Base-by-base conservation (phyloP, 1,284 basidiomycete species). In the Naganishia liquefaciens region DNA sequence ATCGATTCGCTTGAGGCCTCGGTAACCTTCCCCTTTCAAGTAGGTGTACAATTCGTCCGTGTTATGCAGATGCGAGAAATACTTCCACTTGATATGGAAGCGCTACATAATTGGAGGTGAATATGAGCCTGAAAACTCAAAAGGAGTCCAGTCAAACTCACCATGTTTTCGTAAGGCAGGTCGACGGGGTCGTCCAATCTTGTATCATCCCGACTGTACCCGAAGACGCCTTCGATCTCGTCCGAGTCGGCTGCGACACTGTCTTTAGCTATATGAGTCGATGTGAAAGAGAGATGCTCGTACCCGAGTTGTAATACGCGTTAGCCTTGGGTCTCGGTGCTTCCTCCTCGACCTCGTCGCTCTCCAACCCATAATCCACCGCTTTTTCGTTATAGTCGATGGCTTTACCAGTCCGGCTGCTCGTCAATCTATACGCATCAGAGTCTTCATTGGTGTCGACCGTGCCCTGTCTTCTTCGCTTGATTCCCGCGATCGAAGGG, bases 21-120 rank as follows among this genome's bases (percentile, higher is more conserved):
- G 88, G 84, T 89, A 96, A 40, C 91, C 88, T 77, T 93, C 75
- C 1, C 69, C 70, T 69, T 81, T 81, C 66, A 98, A 81, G 77
- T 96, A 98, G 73, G 93, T 88, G 81, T 96, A 97, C 13, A 88
- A 88, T 80, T 99, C 95, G 76, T 98, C 94, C 11, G 94, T 99
- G 76, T 99, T 96, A 81, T 94, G 91, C 19, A 94, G 83, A 76
- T 94, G 91, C 15, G 91, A 94, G 77, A 92, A 94, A 69, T 86
- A 87, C 79, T 93, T 94, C 92, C 92, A 95, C 78, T 95, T 95
- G 82, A 95, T 92, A 77, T 93, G 90, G 81, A 89, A 95, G 54
- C 92, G 91, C 91, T 93, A 72, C 7, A 58, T 5, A 44, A 40
- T n/a, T 5, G 19, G 17, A 21, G n/a, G 17, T 44, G 37, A 28